Base-by-base conservation (phyloP, 129 eudicot species). In the Erigeron canadensis region DNA sequence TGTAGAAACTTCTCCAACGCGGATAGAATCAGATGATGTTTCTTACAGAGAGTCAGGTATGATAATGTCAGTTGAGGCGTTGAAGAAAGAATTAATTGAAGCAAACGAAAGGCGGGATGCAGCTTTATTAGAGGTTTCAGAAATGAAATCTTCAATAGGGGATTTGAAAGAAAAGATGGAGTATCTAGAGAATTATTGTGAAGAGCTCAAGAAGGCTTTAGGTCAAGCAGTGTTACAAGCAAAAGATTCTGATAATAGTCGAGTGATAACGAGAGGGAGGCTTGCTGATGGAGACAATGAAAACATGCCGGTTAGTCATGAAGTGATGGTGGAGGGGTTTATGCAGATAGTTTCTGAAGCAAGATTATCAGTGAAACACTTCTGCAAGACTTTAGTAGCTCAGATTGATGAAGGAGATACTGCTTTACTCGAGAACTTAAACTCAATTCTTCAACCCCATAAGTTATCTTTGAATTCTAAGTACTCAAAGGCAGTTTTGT, bases 281-380 rank as follows among this genome's bases (percentile, higher is more conserved):
- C 61, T 81, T 8, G 10, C 67, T 10, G 82, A 79, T 56, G 86
- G 75, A n/a, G 70, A 34, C 40, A 77, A 44, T 6, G 87, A 87
- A 43, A 75, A 74, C 67, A 85, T 92, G 95, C 87, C 95, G 5
- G 96, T 87, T 19, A 85, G 83, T 12, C 81, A 87, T 7, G 96
- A 94, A 77, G 96, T 63, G 41, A 94, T 90, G 99, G 84, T 90
- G 69, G 99, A 94, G 77, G 97, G 93, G 42, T 94, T 94, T 76
- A 57, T 94, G 81, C 99, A 94, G 60, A 85, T 90, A 34, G 97
- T 90, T 42, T 82, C 99, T 1, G 99, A 94, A 77, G 86, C 99
- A 63, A 86, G 99, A 75, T 66, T 84, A 70, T 94, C 99, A 1
- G 93, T 90, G 1, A 90, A 86, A 78, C 96, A 94, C 16, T 90